Base-by-base conservation (phyloP, 164 flowering plant species). In the Dillenia suffruticosa region DNA sequence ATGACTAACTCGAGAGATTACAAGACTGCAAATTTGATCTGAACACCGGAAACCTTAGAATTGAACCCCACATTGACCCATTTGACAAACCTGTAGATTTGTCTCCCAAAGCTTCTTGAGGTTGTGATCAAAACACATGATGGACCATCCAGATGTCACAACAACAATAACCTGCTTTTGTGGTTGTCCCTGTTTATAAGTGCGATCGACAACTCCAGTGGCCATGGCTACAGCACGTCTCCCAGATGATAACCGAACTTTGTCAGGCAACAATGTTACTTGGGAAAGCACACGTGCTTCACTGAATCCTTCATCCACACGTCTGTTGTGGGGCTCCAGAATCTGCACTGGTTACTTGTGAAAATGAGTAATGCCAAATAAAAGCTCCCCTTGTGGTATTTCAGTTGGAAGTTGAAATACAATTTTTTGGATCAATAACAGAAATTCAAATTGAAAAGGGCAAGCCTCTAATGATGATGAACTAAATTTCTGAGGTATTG, bases 191-290 rank as follows among this genome's bases (percentile, higher is more conserved):
- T 53, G 77, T 65, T 73, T 84, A 62, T 78, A 79, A 13, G n/a
- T 62, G 13, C 83, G 73, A 67, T 94, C 97, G 72, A 94, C 72
- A 68, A 89, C 72, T 32, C 99, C 99, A 0, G 97, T 75, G 22
- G 96, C 93, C 99, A 94, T 89, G 12, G 99, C 97, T 44, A 94
- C 96, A 54, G 99, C 85, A 24, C 94, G 91, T 61, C 99, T 82
- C 48, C 99, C 97, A 16, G 97, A 80, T 14, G 86, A 73, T 68
- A 94, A 69, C 16, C 99, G 86, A 40, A 83, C 70, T 72, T 91
- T 94, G 58, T 84, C 97, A 10, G 99, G 97, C 72, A 94, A 76
- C 17, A 94, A 69, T 17, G 83, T 68, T 22, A 91, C 83, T 72
- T 89, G 92, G 0, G 86, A 77, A 10, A 92, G 79, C 43, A 94